Evolutionary conservation across 495 filamentous ascomycete genomes (phyloP).

Genomic region (Podospora comata): DNA sequence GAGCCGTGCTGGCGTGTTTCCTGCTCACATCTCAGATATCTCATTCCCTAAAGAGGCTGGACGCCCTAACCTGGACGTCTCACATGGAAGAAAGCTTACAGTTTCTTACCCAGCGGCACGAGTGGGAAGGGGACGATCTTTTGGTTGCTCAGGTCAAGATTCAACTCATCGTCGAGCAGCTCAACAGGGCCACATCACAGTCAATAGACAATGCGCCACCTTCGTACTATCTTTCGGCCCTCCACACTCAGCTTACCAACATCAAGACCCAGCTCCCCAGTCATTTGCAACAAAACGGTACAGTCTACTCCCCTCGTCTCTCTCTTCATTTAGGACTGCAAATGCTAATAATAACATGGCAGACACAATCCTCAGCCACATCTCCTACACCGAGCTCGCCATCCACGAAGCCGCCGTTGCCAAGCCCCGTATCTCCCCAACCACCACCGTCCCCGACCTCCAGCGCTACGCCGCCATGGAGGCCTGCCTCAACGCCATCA

Average conservation of each 20-base stretch:
- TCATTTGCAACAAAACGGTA: constrained; percentile 38
- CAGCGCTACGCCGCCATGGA: constrained; percentile 32
- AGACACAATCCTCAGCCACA: constrained; percentile 32
- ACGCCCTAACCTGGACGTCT: constrained; percentile 50
- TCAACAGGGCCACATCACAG: constrained; percentile 25
- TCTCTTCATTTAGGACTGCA: background rate
- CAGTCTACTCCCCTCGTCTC: no score
- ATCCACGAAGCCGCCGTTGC: constrained; percentile 43
- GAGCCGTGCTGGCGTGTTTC: constrained; percentile 54
- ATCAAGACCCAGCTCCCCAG: constrained; percentile 37
- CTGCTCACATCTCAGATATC: constrained; percentile 49
- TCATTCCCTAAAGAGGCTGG: constrained; percentile 40
- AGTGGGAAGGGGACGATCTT: constrained; percentile 50
- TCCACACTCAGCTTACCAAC: constrained; percentile 43
- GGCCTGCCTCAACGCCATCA: constrained; percentile 23
- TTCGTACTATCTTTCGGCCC: constrained; percentile 43
- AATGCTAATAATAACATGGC: background rate
- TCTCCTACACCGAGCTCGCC: constrained; percentile 41
- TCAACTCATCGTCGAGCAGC: constrained; percentile 34
- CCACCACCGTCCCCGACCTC: constrained; percentile 25
- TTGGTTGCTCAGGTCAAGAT: constrained; percentile 46
- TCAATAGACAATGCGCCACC: constrained; percentile 37
- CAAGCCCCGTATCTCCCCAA: constrained; percentile 18
- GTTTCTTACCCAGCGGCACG: constrained; percentile 42
- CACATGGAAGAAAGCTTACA: constrained; percentile 53